phyloP scores from a whole-genome alignment of 139 green algal species.

The Micractinium sp. region DNA sequence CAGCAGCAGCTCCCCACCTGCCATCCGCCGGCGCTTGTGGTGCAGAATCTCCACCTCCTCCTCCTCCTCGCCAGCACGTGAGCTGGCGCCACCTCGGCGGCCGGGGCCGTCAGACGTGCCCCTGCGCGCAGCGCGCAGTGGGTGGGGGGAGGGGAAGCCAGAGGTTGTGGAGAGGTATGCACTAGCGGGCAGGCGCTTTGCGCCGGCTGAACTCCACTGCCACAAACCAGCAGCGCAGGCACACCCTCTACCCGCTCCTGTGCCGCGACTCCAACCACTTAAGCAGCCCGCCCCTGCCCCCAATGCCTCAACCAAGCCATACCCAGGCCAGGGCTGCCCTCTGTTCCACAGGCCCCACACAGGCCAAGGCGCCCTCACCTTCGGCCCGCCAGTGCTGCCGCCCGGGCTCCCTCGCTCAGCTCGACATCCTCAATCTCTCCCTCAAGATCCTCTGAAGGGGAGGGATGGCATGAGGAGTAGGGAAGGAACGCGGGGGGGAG shows the following conservation, averaged over 20 bases:
- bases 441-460: constrained; percentile 20
- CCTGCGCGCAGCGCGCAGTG: neutral
- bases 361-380: neutral
- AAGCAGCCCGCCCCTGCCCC: too few species aligned
- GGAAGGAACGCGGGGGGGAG: neutral
- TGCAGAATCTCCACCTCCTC: constrained; percentile 15
- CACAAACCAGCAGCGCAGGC: too few species aligned
- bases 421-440: constrained; percentile 34
- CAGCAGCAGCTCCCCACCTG: neutral
- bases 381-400: neutral
- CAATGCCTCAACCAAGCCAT: too few species aligned
- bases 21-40: constrained; percentile 14
- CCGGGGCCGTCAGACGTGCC: neutral
- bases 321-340: too few species aligned
- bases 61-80: neutral
- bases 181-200: too few species aligned
- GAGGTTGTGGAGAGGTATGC: too few species aligned
- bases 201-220: too few species aligned
- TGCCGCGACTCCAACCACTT: too few species aligned
- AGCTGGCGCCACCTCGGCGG: neutral
- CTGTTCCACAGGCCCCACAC: too few species aligned
- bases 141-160: too few species aligned
- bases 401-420: constrained; percentile 12
- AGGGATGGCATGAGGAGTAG: neutral
- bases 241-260: too few species aligned